Conservation (phyloP, 108 stramenopile genomes). For the Stephanodiscus triporus region DNA sequence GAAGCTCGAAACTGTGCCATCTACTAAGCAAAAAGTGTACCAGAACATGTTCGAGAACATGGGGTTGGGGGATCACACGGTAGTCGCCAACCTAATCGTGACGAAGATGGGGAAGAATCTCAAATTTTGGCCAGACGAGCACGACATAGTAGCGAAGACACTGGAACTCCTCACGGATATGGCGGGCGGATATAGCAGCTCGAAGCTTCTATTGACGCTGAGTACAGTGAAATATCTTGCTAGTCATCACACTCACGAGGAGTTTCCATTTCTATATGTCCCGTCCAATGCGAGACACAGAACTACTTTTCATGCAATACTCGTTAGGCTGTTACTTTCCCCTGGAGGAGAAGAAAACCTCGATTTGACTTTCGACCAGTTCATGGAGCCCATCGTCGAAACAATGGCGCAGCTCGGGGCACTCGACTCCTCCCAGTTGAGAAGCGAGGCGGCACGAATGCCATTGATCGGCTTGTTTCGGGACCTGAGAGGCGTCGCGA, state of each 20-base stretch:
- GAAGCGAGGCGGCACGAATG: slow-evolving; percentile 71
- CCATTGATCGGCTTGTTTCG: slow-evolving; percentile 93
- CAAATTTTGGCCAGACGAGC: slow-evolving; percentile 94
- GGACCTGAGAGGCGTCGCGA: slow-evolving; percentile 92
- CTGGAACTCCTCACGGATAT: slow-evolving; percentile 95
- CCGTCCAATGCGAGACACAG: slow-evolving; percentile 87
- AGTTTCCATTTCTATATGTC: slow-evolving; percentile 93
- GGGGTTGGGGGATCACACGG: slow-evolving; percentile 95
- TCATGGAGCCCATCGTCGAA: slow-evolving; percentile 91
- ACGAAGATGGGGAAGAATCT: slow-evolving; percentile 97
- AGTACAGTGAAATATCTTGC: slow-evolving; percentile 95
- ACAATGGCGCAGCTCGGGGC: slow-evolving; percentile 71
- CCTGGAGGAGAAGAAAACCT: slow-evolving; percentile 89
- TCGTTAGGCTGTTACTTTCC: slow-evolving; percentile 89
- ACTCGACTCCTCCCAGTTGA: slow-evolving; percentile 65
- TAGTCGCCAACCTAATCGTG: slow-evolving; percentile 93
- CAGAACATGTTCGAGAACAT: slow-evolving; percentile 94
- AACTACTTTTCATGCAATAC: slow-evolving; percentile 94
- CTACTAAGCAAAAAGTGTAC: slow-evolving; percentile 93
- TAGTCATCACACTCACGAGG: slow-evolving; percentile 91
- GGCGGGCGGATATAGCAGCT: slow-evolving; percentile 94
- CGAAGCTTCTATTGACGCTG: slow-evolving; percentile 91
- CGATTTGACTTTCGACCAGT: slow-evolving; percentile 89
- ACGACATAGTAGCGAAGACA: slow-evolving; percentile 89
- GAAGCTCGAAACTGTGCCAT: slow-evolving; percentile 82